Conservation (phyloP, 306 rosid genomes). For the Inga leiocalycina region DNA sequence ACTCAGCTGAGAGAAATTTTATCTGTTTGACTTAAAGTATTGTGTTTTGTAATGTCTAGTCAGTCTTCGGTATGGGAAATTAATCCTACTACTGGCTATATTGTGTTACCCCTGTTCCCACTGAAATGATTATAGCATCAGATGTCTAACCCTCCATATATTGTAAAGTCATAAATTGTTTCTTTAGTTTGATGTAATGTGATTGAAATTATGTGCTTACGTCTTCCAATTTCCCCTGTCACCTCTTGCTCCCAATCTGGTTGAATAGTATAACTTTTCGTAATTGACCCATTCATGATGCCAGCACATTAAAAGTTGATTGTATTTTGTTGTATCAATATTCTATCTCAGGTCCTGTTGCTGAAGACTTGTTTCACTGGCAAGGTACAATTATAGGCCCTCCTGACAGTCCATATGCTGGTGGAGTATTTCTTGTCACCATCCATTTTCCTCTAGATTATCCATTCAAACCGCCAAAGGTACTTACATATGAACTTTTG, state of each 20-base stretch:
- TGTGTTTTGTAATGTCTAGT: not conserved
- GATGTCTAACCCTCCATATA: not conserved
- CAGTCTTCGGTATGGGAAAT: not conserved
- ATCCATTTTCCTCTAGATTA: conserved; percentile 68
- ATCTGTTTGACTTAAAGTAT: not conserved
- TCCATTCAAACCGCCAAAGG: conserved; percentile 70
- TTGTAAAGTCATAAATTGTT: not conserved
- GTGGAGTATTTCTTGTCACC: conserved; percentile 69
- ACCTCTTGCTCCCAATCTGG: not conserved
- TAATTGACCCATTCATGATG: not conserved
- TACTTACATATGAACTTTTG: conserved; percentile 20
- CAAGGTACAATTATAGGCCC: conserved; percentile 82
- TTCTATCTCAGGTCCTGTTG: conserved; percentile 60
- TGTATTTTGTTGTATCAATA: conserved; percentile 25
- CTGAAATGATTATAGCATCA: not conserved
- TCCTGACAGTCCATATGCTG: conserved; percentile 69
- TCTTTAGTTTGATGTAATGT: not conserved
- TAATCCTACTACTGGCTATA: not conserved
- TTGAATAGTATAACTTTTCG: not conserved
- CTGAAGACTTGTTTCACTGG: conserved; percentile 67
- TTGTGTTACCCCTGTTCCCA: not conserved
- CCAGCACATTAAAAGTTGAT: not conserved
- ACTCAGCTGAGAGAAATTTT: not conserved
- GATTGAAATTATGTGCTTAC: not conserved
- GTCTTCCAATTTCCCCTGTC: conserved; percentile 1